A percentile compares a stretch with the other conserved stretches of the same genome.
phyloP scores from a whole-genome alignment of 208 protist genomes.

The Crithidia fasciculata region DNA sequence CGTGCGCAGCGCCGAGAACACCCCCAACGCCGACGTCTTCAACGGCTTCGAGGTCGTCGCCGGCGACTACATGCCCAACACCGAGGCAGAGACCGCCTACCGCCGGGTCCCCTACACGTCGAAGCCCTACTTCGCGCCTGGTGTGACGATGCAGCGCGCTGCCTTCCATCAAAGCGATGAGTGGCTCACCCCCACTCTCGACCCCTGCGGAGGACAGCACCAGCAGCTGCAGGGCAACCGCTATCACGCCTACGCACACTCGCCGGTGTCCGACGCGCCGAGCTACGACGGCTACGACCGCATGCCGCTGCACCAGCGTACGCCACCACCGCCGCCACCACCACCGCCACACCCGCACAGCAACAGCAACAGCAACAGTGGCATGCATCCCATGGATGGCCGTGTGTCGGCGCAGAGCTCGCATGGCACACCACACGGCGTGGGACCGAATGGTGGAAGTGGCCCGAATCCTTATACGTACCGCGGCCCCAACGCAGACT shows the following conservation, averaged over 20 bases:
- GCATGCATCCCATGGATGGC: neutral
- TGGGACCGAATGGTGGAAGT: neutral
- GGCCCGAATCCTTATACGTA: slow-evolving; percentile 38
- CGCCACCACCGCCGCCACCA: slow-evolving; percentile 7
- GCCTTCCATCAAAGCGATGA: slow-evolving; percentile 14
- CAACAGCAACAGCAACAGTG: neutral
- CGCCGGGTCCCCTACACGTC: slow-evolving; percentile 16
- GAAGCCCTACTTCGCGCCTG: slow-evolving; percentile 2
- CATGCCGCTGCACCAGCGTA: slow-evolving; percentile 2
- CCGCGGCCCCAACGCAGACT: slow-evolving; percentile 37
- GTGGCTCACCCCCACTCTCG: slow-evolving; percentile 10
- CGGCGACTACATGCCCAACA: slow-evolving; percentile 24
- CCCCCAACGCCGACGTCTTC: neutral
- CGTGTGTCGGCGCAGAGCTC: neutral
- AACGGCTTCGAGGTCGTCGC: slow-evolving; percentile 30
- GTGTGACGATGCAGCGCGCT: neutral
- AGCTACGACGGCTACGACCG: slow-evolving; percentile 21
- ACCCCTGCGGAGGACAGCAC: neutral
- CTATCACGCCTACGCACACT: slow-evolving; percentile 3
- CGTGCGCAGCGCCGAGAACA: neutral
- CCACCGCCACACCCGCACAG: neutral
- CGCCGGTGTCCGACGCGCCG: slow-evolving; percentile 7
- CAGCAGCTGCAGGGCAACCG: neutral
- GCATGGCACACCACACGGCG: neutral
- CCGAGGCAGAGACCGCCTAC: neutral